These are phyloP conservation scores for Hypoxylon perforatum DNA, from an alignment of 495 filamentous ascomycete species.

Conservation along the genomic window DNA sequence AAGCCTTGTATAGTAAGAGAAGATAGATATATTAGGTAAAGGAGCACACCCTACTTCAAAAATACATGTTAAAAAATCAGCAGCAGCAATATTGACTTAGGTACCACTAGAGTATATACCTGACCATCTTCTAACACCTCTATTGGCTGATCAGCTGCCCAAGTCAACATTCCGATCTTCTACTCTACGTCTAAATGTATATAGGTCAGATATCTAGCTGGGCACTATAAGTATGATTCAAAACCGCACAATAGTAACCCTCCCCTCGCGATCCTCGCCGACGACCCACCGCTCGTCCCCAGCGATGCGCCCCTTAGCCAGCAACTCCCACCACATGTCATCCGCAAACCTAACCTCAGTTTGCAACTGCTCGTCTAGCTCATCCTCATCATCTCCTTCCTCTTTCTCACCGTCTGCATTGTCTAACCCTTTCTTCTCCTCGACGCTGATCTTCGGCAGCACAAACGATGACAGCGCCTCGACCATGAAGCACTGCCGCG, in stretches of 20 bases:
- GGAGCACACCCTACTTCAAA: too few relatives aligned
- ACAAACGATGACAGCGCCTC: conserved; percentile 42
- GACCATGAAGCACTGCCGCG: conserved; percentile 54
- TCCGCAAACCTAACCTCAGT: conserved; percentile 52
- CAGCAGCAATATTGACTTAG: too few relatives aligned
- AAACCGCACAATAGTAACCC: conserved; percentile 68
- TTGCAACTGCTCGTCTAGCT: conserved; percentile 40
- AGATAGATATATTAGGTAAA: too few relatives aligned
- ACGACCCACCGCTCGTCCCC: conserved; percentile 73
- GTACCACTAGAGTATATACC: too few relatives aligned
- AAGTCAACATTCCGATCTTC: too few relatives aligned
- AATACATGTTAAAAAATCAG: too few relatives aligned
- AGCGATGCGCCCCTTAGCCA: conserved; percentile 65
- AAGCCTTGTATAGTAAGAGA: too few relatives aligned
- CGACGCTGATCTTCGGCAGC: conserved; percentile 28
- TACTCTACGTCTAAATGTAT: background rate
- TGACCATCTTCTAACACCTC: too few relatives aligned
- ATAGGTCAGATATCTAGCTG: background rate
- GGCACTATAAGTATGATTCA: conserved; percentile 20
- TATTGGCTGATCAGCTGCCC: too few relatives aligned
- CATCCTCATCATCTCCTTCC: background rate
- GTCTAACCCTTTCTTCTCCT: conserved; percentile 4
- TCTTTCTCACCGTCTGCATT: too few relatives aligned
- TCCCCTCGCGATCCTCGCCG: conserved; percentile 65
- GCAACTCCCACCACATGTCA: conserved; percentile 62